phyloP scores from a whole-genome alignment of 768 basidiomycete species.

The Mycena kentingensis region DNA sequence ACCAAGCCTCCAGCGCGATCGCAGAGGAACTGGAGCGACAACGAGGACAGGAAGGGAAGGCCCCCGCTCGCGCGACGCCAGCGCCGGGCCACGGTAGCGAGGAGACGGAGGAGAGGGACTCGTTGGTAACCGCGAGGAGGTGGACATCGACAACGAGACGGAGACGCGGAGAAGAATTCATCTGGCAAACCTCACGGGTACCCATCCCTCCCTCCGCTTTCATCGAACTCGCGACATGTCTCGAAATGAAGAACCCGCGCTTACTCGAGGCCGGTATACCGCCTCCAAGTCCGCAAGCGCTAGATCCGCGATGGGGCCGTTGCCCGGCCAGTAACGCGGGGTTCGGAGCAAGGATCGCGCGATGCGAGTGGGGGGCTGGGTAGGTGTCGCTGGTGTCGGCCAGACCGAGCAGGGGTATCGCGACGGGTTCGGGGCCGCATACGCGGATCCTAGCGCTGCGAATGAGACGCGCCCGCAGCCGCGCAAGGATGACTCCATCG shows the following conservation, averaged over 20 bases:
- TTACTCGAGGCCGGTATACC: constrained; percentile 16
- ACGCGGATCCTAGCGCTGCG: neutral
- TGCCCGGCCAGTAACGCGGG: constrained; percentile 14
- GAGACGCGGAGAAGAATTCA: constrained; percentile 1
- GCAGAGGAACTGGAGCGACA: no score
- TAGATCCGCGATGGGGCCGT: constrained; percentile 13
- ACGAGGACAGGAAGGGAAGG: constrained; percentile 20
- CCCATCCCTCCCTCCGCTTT: no score
- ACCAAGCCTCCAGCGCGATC: no score
- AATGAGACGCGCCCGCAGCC: neutral
- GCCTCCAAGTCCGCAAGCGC: constrained; percentile 11
- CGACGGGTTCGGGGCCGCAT: neutral
- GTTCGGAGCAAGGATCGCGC: constrained; percentile 5
- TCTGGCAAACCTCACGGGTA: neutral
- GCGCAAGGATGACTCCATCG: constrained; percentile 5
- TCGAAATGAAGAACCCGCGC: constrained; percentile 2
- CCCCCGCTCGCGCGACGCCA: neutral
- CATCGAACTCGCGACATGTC: no score
- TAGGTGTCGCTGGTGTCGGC: constrained; percentile 1
- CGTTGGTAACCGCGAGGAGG: constrained; percentile 26
- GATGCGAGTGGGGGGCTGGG: constrained; percentile 11
- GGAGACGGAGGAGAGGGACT: constrained; percentile 8
- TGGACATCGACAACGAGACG: constrained; percentile 25
- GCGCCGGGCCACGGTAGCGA: neutral
- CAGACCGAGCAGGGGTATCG: neutral